A percentile compares a stretch with the other conserved stretches of the same genome.
Conservation (phyloP, 352 stramenopile species). For the Thraustochytrium striatum region DNA sequence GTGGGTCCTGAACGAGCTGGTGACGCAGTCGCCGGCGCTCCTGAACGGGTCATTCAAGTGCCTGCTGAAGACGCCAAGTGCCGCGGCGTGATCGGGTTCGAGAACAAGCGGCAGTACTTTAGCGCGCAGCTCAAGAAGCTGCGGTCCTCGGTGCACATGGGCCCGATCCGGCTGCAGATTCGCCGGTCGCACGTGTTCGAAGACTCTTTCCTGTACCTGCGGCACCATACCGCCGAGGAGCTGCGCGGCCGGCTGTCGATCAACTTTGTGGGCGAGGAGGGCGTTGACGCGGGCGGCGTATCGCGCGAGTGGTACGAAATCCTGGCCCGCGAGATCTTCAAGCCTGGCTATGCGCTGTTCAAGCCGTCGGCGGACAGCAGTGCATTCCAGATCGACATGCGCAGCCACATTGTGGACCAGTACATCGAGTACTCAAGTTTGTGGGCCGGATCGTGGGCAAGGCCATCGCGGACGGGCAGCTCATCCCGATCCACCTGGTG, state of each 20-base stretch:
- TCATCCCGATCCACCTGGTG: slow-evolving; percentile 98
- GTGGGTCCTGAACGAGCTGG: slow-evolving; percentile 88
- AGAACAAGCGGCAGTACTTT: slow-evolving; percentile 99
- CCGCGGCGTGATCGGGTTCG: slow-evolving; percentile 92
- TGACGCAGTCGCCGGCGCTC: slow-evolving; percentile 90
- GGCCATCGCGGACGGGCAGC: slow-evolving; percentile 93
- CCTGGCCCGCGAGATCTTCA: slow-evolving; percentile 99
- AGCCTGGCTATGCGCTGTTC: slow-evolving; percentile 99
- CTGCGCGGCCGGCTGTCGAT: slow-evolving; percentile 94
- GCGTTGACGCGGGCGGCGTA: slow-evolving; percentile 96
- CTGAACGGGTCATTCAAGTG: slow-evolving; percentile 89
- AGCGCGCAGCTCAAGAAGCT: slow-evolving; percentile 76
- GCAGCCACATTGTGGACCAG: slow-evolving; percentile 96
- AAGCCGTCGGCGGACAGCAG: slow-evolving; percentile 95
- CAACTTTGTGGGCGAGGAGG: slow-evolving; percentile 94
- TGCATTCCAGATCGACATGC: slow-evolving; percentile 97
- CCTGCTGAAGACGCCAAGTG: slow-evolving; percentile 91
- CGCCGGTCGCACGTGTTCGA: slow-evolving; percentile 95
- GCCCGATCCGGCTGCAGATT: slow-evolving; percentile 64
- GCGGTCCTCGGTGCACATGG: slow-evolving; percentile 57
- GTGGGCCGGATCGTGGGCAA: slow-evolving; percentile 97
- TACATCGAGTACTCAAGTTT: slow-evolving; percentile 96
- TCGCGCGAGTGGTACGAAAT: slow-evolving; percentile 92
- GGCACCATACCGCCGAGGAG: slow-evolving; percentile 91
- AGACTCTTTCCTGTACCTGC: slow-evolving; percentile 96